These are phyloP conservation scores for Cucurbitaria berberidis DNA, from an alignment of 2,329 filamentous ascomycete genomes.

Conservation along the genomic window DNA sequence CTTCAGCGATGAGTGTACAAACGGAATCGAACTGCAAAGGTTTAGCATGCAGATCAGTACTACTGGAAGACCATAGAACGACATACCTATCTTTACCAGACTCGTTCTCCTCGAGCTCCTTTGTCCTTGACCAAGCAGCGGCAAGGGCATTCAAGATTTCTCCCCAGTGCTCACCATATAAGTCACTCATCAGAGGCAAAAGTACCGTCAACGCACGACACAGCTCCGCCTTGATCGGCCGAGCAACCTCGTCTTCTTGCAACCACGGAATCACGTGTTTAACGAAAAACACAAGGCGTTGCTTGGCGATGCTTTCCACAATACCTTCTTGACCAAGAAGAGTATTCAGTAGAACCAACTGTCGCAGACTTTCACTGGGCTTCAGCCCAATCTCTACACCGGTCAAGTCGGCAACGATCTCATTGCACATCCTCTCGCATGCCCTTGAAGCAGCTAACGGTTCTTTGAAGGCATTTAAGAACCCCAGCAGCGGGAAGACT, in stretches of 20 bases:
- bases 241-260: slow-evolving; percentile 57
- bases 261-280: slow-evolving; percentile 79
- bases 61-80: not conserved
- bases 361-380: slow-evolving; percentile 53
- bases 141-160: slow-evolving; percentile 48
- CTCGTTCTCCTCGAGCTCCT: slow-evolving; percentile 34
- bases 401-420: slow-evolving; percentile 66
- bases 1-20: slow-evolving; percentile 74
- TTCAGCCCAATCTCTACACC: slow-evolving; percentile 56
- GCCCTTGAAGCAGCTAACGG: slow-evolving; percentile 56
- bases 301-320: slow-evolving; percentile 58
- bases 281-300: slow-evolving; percentile 81
- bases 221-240: slow-evolving; percentile 61
- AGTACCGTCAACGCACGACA: slow-evolving; percentile 63
- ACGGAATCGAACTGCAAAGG: slow-evolving; percentile 52
- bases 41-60: not conserved
- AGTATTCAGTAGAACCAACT: slow-evolving; percentile 62
- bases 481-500: slow-evolving; percentile 55
- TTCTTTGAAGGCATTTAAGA: slow-evolving; percentile 57
- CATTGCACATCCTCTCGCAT: slow-evolving; percentile 63
- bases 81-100: slow-evolving; percentile 33
- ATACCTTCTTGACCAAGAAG: slow-evolving; percentile 59
- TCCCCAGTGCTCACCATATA: slow-evolving; percentile 90
- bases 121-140: slow-evolving; percentile 42
- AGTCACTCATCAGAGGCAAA: slow-evolving; percentile 75